A percentile compares a stretch with the other conserved stretches of the same genome.
Conservation (phyloP, 257 asterid species). For the Nicotiana sylvestris region DNA sequence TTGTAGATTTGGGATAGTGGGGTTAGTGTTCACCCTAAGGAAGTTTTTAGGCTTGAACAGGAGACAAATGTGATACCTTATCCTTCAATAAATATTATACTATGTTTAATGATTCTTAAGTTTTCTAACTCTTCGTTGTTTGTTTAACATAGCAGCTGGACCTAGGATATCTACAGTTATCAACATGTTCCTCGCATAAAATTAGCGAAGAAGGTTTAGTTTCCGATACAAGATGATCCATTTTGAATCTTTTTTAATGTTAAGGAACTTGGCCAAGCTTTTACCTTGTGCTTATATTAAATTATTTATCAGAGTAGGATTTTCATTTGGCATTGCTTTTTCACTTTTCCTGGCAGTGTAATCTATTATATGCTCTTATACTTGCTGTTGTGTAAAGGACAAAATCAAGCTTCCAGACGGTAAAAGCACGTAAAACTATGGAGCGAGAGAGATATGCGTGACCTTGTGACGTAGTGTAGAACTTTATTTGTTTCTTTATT, state of each 20-base stretch:
- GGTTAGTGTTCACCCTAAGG: neutral
- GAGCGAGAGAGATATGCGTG: neutral
- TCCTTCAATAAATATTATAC: neutral
- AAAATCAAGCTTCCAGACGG: neutral
- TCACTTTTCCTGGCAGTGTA: neutral
- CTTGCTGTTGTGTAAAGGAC: neutral
- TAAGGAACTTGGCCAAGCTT: neutral
- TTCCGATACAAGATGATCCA: neutral
- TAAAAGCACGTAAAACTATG: neutral
- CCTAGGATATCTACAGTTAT: neutral
- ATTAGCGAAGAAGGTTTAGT: neutral
- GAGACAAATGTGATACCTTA: conserved; percentile 2
- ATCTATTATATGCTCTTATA: neutral
- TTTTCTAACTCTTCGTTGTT: neutral
- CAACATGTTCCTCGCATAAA: neutral
- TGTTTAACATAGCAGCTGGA: neutral
- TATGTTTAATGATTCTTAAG: neutral
- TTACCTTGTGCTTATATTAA: neutral
- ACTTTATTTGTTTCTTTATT: neutral
- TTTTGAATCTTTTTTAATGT: neutral
- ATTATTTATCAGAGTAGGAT: neutral
- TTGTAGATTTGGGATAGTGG: conserved; percentile 2
- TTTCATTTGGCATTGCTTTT: neutral
- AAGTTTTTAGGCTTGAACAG: neutral
- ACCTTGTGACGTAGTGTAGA: neutral